phyloP scores from a whole-genome alignment of 495 filamentous ascomycete species.

The Neurospora sp. region DNA sequence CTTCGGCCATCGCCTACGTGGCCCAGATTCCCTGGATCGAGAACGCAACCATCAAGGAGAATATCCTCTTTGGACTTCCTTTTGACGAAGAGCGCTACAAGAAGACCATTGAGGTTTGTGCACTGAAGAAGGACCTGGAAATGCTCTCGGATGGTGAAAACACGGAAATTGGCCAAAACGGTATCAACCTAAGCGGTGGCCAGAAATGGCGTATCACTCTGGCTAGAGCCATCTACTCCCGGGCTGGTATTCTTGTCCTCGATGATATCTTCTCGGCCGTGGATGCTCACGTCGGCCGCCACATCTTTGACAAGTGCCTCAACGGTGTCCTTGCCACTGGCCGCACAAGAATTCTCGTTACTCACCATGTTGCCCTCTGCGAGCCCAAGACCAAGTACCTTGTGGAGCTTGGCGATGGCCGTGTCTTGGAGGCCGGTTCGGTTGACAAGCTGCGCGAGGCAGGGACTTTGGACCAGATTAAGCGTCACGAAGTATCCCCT shows the following conservation, averaged over 20 bases:
- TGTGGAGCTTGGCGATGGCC: slow-evolving; percentile 59
- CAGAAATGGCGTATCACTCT: slow-evolving; percentile 77
- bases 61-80: slow-evolving; percentile 67
- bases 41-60: slow-evolving; percentile 65
- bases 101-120: slow-evolving; percentile 57
- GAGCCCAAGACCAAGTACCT: slow-evolving; percentile 59
- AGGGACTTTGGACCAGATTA: slow-evolving; percentile 47
- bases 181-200: slow-evolving; percentile 75
- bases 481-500: slow-evolving; percentile 42
- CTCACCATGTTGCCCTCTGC: slow-evolving; percentile 69
- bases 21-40: slow-evolving; percentile 83
- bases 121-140: slow-evolving; percentile 61
- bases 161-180: slow-evolving; percentile 74
- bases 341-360: slow-evolving; percentile 69
- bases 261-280: slow-evolving; percentile 80
- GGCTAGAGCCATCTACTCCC: slow-evolving; percentile 68
- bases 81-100: slow-evolving; percentile 53
- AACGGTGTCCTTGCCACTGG: slow-evolving; percentile 57
- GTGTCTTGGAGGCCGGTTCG: slow-evolving; percentile 48
- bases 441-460: slow-evolving; percentile 46
- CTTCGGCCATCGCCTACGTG: slow-evolving; percentile 61
- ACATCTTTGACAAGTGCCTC: slow-evolving; percentile 66
- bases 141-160: slow-evolving; percentile 63
- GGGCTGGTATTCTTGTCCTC: slow-evolving; percentile 67
- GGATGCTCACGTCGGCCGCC: slow-evolving; percentile 64